Evolutionary conservation across 108 stramenopile genomes (phyloP).

Genomic region (Nannochloropsis salina): DNA sequence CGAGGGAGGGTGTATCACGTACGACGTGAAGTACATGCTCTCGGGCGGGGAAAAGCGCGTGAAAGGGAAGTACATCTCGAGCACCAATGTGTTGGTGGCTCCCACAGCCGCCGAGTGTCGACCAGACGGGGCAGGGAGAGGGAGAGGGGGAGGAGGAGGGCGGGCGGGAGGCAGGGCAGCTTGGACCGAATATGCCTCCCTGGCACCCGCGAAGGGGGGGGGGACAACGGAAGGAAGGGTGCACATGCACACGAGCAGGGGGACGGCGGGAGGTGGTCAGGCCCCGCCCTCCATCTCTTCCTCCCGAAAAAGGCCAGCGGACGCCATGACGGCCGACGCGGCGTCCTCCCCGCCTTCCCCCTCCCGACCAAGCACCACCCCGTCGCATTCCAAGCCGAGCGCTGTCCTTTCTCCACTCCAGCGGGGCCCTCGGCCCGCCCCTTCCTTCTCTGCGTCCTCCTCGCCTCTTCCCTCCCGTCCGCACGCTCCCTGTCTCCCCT

Average conservation of each 20-base stretch:
- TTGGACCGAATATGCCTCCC: conserved; percentile 6
- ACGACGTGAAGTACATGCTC: conserved; percentile 10
- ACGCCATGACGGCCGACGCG: too few relatives aligned
- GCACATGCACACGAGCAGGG: background rate
- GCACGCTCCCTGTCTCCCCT: background rate
- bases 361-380: background rate
- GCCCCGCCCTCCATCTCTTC: background rate
- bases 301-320: background rate
- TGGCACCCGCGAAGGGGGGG: conserved; percentile 20
- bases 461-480: background rate
- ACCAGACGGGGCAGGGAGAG: background rate
- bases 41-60: background rate
- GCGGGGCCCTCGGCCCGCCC: background rate
- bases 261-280: background rate
- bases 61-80: conserved; percentile 7
- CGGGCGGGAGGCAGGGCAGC: background rate
- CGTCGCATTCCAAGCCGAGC: too few relatives aligned
- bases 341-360: background rate
- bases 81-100: background rate
- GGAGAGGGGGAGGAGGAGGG: conserved; percentile 3
- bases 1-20: background rate
- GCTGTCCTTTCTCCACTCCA: too few relatives aligned
- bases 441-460: background rate
- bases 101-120: background rate
- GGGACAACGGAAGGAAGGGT: conserved; percentile 23